Evolutionary conservation across 805 yeast species (phyloP), one percentile per base, ranked within the genome.

Genomic region (Teunomyces barrocoloradensis): DNA sequence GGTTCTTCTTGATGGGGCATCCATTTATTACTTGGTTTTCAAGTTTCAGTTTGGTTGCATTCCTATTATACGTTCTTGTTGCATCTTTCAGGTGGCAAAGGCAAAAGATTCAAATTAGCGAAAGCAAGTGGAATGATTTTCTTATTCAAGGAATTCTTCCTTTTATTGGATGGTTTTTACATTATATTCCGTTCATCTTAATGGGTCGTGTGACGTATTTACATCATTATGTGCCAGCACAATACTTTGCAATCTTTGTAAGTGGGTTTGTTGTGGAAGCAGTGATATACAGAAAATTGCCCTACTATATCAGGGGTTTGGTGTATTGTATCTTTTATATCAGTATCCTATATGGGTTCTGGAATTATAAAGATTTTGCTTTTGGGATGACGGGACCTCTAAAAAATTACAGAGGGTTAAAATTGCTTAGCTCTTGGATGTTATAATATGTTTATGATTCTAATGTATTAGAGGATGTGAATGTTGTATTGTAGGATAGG

Each of bases 21-120:
- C 92, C 92, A 9, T 83, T 86, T 35, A 82, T 87, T 32, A 86
- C 90, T 0, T 85, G 89, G 89, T 56, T 64, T 18, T 54, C 72
- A 20, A 69, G 75, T 1, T 45, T 54, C 3, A 46, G 64, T 15
- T 28, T 73, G 15, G 57, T 49, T 0, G 23, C 59, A 2, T 59
- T 66, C 29, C 45, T 59, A 1, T 12, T 62, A 10, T 59, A 62
- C 33, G 44, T 60, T 9, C 10, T 57, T 2, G 55, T 57, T 4
- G 44, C 51, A 11, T 41, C 58, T 1, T 53, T 60, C 46, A 54
- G 51, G 38, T 69, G 71, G 67, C 69, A 63, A 51, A 64, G 77
- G 46, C 75, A 68, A 48, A 48, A 42, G 15, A 34, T 59, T 3
- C 41, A 50, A 12, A 57, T 55, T 38, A 48, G 47, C 30, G 68